Evolutionary conservation across 495 filamentous ascomycete genomes (phyloP), one percentile per base, ranked within the genome.

Genomic region (Parmelia sp.): DNA sequence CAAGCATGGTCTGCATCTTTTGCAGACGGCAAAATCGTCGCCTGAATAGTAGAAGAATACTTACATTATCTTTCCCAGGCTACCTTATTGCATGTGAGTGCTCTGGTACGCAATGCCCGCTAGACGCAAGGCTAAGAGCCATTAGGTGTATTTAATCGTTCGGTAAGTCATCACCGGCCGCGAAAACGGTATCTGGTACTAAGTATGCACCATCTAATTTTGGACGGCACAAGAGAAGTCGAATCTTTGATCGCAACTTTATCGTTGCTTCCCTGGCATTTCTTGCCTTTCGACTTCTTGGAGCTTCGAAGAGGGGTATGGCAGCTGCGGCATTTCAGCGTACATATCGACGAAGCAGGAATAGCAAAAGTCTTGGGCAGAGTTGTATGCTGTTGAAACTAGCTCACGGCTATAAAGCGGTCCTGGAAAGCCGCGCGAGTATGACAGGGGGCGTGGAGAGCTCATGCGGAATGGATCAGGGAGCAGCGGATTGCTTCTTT

Each of bases 221-320:
- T 49, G 71, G 68, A 12, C 65, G 69, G 33, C 60, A 71, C 1
- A 71, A 71, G 39, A 69, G 45, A 21, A 72, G 72, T 44, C 63
- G 66, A 29, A 61, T 82, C 45, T 82, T 81, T 55, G 75, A 80
- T 61, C 67, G 68, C 23, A 77, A 82, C 63, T 83, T 83, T 66
- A 83, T 81, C 0, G 70, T 86, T 49, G 78, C 80, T 17, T 76
- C 76, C 17, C 78, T 88, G 44, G 78, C 84, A 14, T 87, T 87
- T 71, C 80, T 89, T 11, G 85, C 83, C 53, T 87, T 84, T 7
- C 79, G 86, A 42, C 71, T 89, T 6, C 78, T 88, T 19, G 76
- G 79, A 1, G 76, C 81, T 33, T 80, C 81, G 10, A 76, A 74
- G 62, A 72, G 72, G 29, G 65, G 69, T 37, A 74, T 76, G 21